These are phyloP conservation scores for Hyaloperonospora brassicae DNA, from an alignment of 352 stramenopile genomes.

Conservation along the genomic window DNA sequence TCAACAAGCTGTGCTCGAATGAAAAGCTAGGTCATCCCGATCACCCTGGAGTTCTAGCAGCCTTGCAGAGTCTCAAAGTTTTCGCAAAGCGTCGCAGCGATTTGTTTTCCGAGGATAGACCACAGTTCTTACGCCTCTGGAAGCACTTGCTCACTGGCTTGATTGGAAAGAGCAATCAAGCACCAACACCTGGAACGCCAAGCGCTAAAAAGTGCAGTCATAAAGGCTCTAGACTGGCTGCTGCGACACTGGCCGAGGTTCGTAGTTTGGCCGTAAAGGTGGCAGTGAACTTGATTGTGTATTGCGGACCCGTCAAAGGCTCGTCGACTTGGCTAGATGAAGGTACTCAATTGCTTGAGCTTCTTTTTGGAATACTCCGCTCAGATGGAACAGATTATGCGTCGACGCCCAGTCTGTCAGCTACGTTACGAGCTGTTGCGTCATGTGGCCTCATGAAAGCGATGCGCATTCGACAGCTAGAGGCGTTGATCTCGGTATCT, in stretches of 20 bases:
- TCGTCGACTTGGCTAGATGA: conserved; percentile 14
- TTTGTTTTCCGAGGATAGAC: conserved; percentile 17
- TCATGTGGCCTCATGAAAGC: conserved; percentile 57
- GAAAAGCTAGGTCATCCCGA: conserved; percentile 29
- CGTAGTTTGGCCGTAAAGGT: conserved; percentile 57
- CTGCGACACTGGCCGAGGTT: conserved; percentile 33
- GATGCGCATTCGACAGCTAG: conserved; percentile 44
- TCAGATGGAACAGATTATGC: conserved; percentile 47
- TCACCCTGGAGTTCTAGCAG: conserved; percentile 20
- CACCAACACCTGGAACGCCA: conserved; percentile 1
- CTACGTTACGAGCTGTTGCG: conserved; percentile 42
- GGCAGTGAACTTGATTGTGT: conserved; percentile 47
- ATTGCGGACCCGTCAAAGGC: conserved; percentile 21
- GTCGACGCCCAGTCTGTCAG: conserved; percentile 28
- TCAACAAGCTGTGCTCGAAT: conserved; percentile 47
- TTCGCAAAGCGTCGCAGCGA: conserved; percentile 49
- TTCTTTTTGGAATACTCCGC: conserved; percentile 56
- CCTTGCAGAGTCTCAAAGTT: conserved; percentile 53
- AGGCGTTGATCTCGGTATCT: conserved; percentile 38
- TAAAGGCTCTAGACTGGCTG: conserved; percentile 10
- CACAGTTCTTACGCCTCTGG: conserved; percentile 38
- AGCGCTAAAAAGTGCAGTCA: conserved; percentile 19
- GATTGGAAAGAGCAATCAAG: conserved; percentile 11
- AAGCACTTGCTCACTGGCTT: conserved; percentile 39
- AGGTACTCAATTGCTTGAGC: conserved; percentile 32